A percentile compares a stretch with the other conserved stretches of the same genome.
These are phyloP conservation scores for Mycena haematopus DNA, from an alignment of 768 basidiomycete genomes.

Conservation along the genomic window DNA sequence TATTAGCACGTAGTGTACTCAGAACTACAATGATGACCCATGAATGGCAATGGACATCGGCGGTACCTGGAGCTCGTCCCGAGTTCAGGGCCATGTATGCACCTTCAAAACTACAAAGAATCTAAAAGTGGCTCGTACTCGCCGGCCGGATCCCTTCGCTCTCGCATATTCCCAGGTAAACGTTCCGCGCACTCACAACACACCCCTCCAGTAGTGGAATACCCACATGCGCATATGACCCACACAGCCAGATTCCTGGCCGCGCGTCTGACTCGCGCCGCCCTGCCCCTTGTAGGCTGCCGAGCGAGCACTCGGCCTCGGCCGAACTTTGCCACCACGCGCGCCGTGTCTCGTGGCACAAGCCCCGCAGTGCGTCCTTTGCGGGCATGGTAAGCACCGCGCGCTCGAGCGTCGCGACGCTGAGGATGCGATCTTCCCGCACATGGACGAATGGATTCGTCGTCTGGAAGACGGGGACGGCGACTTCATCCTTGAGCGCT, in stretches of 20 bases:
- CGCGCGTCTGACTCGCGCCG: conserved; percentile 36
- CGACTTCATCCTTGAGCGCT: conserved; percentile 40
- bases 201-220: conserved; percentile 85
- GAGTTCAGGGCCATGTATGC: background rate
- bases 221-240: conserved; percentile 70
- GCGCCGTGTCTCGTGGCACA: conserved; percentile 46
- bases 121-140: conserved; percentile 20
- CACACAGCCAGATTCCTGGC: conserved; percentile 73
- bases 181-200: conserved; percentile 71
- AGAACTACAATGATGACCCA: no score
- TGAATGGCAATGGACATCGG: background rate
- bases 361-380: conserved; percentile 55
- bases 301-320: conserved; percentile 45
- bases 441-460: conserved; percentile 74
- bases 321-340: conserved; percentile 54
- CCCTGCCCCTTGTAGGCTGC: conserved; percentile 60
- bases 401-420: conserved; percentile 66
- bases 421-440: conserved; percentile 53
- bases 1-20: background rate
- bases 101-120: background rate
- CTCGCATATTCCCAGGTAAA: conserved; percentile 39
- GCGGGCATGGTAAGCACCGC: conserved; percentile 60
- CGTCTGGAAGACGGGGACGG: conserved; percentile 63
- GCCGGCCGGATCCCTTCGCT: conserved; percentile 23
- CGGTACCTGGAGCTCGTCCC: background rate